Conservation (phyloP, 2,329 filamentous ascomycete species). For the Colletotrichum cordylinicola region DNA sequence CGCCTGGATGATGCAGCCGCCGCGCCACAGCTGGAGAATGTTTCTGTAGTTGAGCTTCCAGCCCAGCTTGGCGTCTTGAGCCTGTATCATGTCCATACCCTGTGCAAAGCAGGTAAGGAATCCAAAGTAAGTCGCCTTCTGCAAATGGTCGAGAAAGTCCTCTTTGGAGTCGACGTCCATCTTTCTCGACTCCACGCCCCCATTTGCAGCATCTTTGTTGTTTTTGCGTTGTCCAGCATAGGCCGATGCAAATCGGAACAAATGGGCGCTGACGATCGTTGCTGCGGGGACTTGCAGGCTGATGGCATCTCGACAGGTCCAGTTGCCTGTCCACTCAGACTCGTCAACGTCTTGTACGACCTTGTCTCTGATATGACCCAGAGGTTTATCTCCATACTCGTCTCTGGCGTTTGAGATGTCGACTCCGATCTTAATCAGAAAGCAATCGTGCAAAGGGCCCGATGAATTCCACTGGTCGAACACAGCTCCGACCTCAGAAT, state of each 20-base stretch:
- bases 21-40: constrained; percentile 69
- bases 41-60: constrained; percentile 62
- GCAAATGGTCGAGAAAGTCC: constrained; percentile 61
- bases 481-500: constrained; percentile 65
- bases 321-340: constrained; percentile 71
- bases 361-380: constrained; percentile 70
- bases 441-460: constrained; percentile 64
- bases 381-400: constrained; percentile 51
- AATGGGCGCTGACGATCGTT: constrained; percentile 68
- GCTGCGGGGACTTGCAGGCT: constrained; percentile 67
- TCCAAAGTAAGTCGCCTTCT: constrained; percentile 65
- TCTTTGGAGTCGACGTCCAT: constrained; percentile 40
- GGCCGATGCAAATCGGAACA: constrained; percentile 67
- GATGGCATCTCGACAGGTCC: constrained; percentile 68
- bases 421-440: constrained; percentile 66
- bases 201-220: constrained; percentile 1
- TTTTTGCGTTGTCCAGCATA: constrained; percentile 57
- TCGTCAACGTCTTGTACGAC: constrained; percentile 73
- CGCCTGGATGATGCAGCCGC: constrained; percentile 74
- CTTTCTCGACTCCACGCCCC: constrained; percentile 52
- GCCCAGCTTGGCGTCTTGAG: constrained; percentile 60
- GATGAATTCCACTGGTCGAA: constrained; percentile 66
- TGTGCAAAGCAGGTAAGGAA: constrained; percentile 70
- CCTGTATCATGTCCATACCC: constrained; percentile 68
- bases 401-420: constrained; percentile 62